Conservation (phyloP, 2,329 filamentous ascomycete genomes). For the Stagonosporopsis rhizophila region DNA sequence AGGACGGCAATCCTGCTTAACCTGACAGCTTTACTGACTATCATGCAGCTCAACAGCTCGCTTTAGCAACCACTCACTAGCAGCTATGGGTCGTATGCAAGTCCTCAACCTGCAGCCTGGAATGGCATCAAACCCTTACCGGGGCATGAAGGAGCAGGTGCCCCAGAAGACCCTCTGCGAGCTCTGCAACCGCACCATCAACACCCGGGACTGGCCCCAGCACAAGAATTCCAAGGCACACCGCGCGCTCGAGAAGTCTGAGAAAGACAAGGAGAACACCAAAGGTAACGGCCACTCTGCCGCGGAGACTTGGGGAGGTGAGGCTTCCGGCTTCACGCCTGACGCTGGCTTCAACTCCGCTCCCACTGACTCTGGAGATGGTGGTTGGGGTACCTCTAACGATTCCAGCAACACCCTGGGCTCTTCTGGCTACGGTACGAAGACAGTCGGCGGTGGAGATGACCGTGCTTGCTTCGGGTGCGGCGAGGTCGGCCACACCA, state of each 20-base stretch:
- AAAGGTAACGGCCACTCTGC: constrained; percentile 11
- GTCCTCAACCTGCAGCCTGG: constrained; percentile 2
- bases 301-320: constrained; percentile 11
- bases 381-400: constrained; percentile 24
- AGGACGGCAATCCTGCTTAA: background rate
- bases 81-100: constrained; percentile 3
- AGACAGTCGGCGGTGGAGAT: constrained; percentile 22
- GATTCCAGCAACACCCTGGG: background rate
- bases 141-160: constrained; percentile 26
- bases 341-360: constrained; percentile 12
- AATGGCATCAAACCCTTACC: constrained; percentile 36
- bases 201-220: constrained; percentile 39
- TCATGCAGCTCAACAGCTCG: constrained; percentile 17
- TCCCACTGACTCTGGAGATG: constrained; percentile 53
- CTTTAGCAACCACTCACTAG: background rate
- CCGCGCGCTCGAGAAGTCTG: constrained; percentile 27
- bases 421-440: constrained; percentile 34
- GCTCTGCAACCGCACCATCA: constrained; percentile 40
- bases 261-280: constrained; percentile 31
- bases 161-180: constrained; percentile 37
- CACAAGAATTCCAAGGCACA: constrained; percentile 47
- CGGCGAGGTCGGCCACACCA: constrained; percentile 34
- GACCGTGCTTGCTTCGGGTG: constrained; percentile 36
- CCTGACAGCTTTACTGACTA: constrained; percentile 9
- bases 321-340: constrained; percentile 15